Evolutionary conservation across 2,329 filamentous ascomycete genomes (phyloP), one percentile per base, ranked within the genome.

Genomic region (Claviceps arundinis): DNA sequence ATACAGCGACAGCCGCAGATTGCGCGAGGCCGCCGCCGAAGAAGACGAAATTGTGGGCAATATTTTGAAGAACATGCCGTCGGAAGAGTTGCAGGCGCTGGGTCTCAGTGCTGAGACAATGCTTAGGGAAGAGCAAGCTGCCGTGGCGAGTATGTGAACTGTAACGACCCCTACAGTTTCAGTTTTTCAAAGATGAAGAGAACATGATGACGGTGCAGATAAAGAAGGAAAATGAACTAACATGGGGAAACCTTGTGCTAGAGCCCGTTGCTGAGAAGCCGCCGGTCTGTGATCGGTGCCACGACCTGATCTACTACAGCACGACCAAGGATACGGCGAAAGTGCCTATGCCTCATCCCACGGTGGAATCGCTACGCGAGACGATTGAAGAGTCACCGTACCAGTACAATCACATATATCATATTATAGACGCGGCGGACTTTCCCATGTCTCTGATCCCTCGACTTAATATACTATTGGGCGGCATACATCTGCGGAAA

Each of bases 401-500:
- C 68, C 87, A 87, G 64, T 80, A 87, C 64, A 97, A 98, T 62
- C 88, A 96, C 67, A 84, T 98, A 55, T 98, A 97, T 65, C 93
- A 98, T 67, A 76, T 98, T 26, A 73, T 98, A 22, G 93, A 98
- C 63, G 91, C 93, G 2, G 93, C 90, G 55, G 93, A 98, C 67
- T 97, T 98, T 57, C 93, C 93, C 19, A 87, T 98, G 79, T 96
- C 93, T 1, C 70, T 98, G 14, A 75, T 97, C 4, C 87, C 89
- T 1, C 80, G 82, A 45, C 78, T 98, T 9, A 79, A 85, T 55
- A 72, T 78, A 7, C 72, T 88, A 1, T 73, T 96, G 1, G 74
- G 82, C 37, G 73, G 89, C 9, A 83, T 87, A 55, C 82, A 84
- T 7, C 73, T 93, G 50, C 83, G 91, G 52, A 85, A 87, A 1